phyloP scores from a whole-genome alignment of 2,329 filamentous ascomycete genomes.

The Aspergillus unguis region DNA sequence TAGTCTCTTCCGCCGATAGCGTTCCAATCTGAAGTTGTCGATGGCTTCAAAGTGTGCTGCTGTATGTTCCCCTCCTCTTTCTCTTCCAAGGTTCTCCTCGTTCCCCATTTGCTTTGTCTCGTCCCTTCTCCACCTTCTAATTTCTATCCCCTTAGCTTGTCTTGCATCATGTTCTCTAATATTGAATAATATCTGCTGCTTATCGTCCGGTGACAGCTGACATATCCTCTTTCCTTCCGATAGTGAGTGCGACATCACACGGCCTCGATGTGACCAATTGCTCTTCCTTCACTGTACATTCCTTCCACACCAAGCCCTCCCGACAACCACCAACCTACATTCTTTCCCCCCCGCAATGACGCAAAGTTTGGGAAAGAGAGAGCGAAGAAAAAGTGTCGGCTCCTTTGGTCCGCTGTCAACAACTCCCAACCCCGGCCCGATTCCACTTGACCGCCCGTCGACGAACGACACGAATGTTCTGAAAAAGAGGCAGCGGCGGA shows the following conservation, averaged over 20 bases:
- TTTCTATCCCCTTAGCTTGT: conserved; percentile 19
- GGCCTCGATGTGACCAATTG: conserved; percentile 30
- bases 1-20: too few relatives aligned
- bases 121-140: conserved; percentile 16
- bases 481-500: conserved; percentile 36
- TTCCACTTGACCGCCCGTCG: conserved; percentile 34
- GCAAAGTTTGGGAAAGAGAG: conserved; percentile 30
- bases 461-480: conserved; percentile 35
- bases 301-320: conserved; percentile 1
- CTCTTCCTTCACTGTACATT: conserved; percentile 8
- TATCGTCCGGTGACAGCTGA: conserved; percentile 19
- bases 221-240: conserved; percentile 8
- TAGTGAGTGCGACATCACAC: conserved; percentile 27
- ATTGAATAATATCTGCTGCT: conserved; percentile 8
- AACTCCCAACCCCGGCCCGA: conserved; percentile 20
- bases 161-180: conserved; percentile 16
- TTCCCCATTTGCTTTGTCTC: conserved; percentile 23
- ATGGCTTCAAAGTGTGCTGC: conserved; percentile 30
- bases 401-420: conserved; percentile 31
- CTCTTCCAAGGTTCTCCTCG: conserved; percentile 16
- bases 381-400: conserved; percentile 37
- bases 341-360: conserved; percentile 27
- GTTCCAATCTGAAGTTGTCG: conserved; percentile 1
- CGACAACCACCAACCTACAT: conserved; percentile 2
- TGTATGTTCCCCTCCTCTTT: conserved; percentile 26